Base-by-base conservation (phyloP, 129 eudicot species). In the Gnaphalium uliginosum region DNA sequence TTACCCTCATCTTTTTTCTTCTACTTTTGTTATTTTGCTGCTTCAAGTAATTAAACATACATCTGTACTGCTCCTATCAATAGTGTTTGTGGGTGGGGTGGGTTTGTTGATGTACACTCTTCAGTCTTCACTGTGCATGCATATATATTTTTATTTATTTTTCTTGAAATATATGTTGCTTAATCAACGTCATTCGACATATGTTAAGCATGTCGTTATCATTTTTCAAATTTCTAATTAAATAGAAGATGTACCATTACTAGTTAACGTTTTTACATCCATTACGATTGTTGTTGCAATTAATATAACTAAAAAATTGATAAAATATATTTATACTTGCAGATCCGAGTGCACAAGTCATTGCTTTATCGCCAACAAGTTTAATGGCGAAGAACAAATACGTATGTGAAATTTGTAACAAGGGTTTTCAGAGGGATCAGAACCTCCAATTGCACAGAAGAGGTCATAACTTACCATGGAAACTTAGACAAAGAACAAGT, bases 401-500 rank as follows among this genome's bases (percentile, higher is more conserved):
- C 50, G 59, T 81, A 64, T 81, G 84, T 61, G 84, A 81, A 81
- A 81, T 81, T 26, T 81, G 84, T 76, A 75, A 81, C 72, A 81
- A 81, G 69, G 85, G 85, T 37, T 81, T 81, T 25, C 85, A 81
- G 71, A 64, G 81, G 41, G 85, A 81, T 41, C 85, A 81, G 76
- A 81, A 81, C 32, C 78, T 81, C 27, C 85, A 81, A 63, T 66
- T 81, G 39, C 85, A 81, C 22, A 46, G 85, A 14, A 71, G 85
- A 76, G 85, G 85, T 19, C 85, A 81, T 64, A 81, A 81, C 74
- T 26, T 81, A 53, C 85, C 85, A 70, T 81, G 85, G 85, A 81
- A 76, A 71, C 77, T 81, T 21, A 76, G 81, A 74, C 85, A 81
- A 70, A 68, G 85, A 81, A 81, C 71, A 1, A 43, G 82, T 60